Evolutionary conservation across 2,329 filamentous ascomycete genomes (phyloP), one percentile per base, ranked within the genome.

Genomic region (Penicillium italicum): DNA sequence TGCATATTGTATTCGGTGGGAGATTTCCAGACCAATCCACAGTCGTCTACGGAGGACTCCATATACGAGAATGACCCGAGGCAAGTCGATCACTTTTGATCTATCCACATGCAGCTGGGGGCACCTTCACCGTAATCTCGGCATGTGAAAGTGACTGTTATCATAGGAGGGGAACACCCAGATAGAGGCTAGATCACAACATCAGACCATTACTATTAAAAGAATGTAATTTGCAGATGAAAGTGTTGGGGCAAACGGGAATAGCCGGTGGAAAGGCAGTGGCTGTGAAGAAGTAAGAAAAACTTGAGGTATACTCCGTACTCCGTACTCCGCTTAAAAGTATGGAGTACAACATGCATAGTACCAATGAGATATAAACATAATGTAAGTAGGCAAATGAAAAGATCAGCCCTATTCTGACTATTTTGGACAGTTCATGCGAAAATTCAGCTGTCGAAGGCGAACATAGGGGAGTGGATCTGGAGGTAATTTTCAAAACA

Each of bases 11-110:
- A 20, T n/a, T 28, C 22, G 1, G 7, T 20, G 9, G 4, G 16
- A 49, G 4, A n/a, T 12, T 20, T n/a, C 14, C n/a, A 50, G 7
- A 16, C 37, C 36, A 50, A 50, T 42, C 37, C 36, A 22, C 20
- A 14, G 14, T 16, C 14, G 14, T 40, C 9, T 30, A 11, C 34
- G 20, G 6, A 18, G 14, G 20, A 49, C 38, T 26, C 22, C 38
- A n/a, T 26, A 12, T 7, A 37, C 55, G 60, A 63, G 59, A 64
- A 62, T 44, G 54, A 62, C 59, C 59, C 62, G 62, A 64, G 62
- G 62, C 37, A 54, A 55, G 36, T 57, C 48, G 53, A 57, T 60
- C 43, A 34, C 52, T 49, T 42, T n/a, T 24, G 24, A 38, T 52
- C 45, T 30, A 36, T 34, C 54, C 54, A 59, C 41, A 54, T 57